Evolutionary conservation across 2,329 filamentous ascomycete species (phyloP).

Genomic region (Aspergillus nomiae): DNA sequence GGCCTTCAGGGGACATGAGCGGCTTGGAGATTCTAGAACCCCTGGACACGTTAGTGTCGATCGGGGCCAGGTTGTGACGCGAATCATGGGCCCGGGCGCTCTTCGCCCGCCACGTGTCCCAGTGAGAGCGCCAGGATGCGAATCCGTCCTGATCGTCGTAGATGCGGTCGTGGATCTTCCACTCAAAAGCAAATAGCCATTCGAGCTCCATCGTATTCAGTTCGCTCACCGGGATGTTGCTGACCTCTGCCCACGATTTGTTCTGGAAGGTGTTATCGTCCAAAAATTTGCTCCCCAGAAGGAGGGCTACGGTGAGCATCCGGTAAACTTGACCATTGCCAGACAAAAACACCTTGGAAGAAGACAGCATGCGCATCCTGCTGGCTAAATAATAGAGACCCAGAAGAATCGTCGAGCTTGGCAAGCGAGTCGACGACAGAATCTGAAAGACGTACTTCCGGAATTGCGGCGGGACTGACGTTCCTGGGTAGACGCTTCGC

Average conservation of each 20-base stretch:
- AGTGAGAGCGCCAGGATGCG: constrained; percentile 65
- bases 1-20: constrained; percentile 50
- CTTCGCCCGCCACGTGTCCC: constrained; percentile 64
- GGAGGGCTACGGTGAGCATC: constrained; percentile 79
- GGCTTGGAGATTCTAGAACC: constrained; percentile 53
- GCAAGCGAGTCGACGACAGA: constrained; percentile 83
- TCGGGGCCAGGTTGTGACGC: constrained; percentile 58
- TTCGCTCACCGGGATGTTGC: constrained; percentile 80
- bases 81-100: constrained; percentile 49
- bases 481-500: constrained; percentile 64
- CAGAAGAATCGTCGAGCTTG: constrained; percentile 86
- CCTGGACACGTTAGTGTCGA: constrained; percentile 66
- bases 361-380: constrained; percentile 74
- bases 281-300: constrained; percentile 91
- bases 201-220: constrained; percentile 84
- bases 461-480: constrained; percentile 70
- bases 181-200: constrained; percentile 81
- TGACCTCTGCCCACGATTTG: constrained; percentile 93
- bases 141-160: constrained; percentile 71
- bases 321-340: constrained; percentile 76
- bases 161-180: constrained; percentile 84
- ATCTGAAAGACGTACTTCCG: constrained; percentile 92
- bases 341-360: constrained; percentile 55
- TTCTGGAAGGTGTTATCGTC: constrained; percentile 99
- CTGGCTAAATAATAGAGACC: constrained; percentile 88